Evolutionary conservation across 2,329 filamentous ascomycete genomes (phyloP), one percentile per base, ranked within the genome.

Genomic region (Calonectria ilicicola): DNA sequence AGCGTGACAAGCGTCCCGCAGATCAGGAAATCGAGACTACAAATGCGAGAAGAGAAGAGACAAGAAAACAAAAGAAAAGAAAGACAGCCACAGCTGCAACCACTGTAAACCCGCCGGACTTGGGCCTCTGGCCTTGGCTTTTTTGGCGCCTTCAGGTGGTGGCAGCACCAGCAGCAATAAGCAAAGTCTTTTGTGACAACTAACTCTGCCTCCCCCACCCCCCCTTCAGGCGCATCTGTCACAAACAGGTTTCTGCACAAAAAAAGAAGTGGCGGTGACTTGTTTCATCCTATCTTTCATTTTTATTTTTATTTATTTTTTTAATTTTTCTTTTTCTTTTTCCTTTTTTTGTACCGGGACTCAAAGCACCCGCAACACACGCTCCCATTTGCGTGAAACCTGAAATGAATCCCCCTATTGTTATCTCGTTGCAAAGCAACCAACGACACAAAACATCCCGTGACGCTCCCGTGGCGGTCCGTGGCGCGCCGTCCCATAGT

Each of bases 391-490:
- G 53, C 32, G 29, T 58, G 53, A 38, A 58, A 58, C 53, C 29
- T 9, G 19, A 58, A 38, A 58, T 38, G 32, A 38, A 19, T 56
- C 49, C 49, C 49, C 29, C 32, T 38, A 29, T 26, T 26, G 46
- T 49, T 38, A 35, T 62, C 58, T 44, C 58, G 15, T 44, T 42
- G 35, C 1, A 27, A 8, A 35, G 14, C 53, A 38, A 58, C 9
- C 21, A 62, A 17, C 35, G 12, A 42, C n/a, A 40, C 14, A 38
- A 29, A 27, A 10, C 23, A 62, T 62, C 58, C 58, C 58, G 74
- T 77, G 75, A 75, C 78, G 46, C 67, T 69, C 73, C 72, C 75
- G 60, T 65, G 69, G 70, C 76, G 77, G 74, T 76, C 77, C 77
- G 76, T 78, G 73, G 77, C 77, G 75, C 74, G 63, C 53, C 53